phyloP scores from a whole-genome alignment of 768 basidiomycete species.

The Mycena crocata region DNA sequence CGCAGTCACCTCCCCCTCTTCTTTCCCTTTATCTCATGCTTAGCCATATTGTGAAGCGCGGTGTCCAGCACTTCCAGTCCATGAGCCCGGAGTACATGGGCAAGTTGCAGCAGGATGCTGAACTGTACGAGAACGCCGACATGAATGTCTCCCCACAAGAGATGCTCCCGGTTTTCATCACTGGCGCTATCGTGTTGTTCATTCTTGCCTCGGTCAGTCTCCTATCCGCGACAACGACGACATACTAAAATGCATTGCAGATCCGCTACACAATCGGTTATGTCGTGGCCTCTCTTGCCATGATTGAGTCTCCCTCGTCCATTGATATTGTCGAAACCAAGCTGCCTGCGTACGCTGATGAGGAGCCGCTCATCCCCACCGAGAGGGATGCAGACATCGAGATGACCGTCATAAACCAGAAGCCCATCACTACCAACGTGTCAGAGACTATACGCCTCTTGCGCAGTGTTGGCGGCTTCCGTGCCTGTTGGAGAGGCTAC shows the following conservation, averaged over 20 bases:
- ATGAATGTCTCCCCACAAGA: constrained; percentile 9
- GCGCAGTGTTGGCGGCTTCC: constrained; percentile 18
- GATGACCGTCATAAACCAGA: constrained; percentile 6
- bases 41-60: constrained; percentile 12
- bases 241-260: not conserved
- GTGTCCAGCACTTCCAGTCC: constrained; percentile 10
- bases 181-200: constrained; percentile 10
- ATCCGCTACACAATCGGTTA: constrained; percentile 22
- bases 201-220: constrained; percentile 19
- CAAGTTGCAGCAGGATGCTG: constrained; percentile 14
- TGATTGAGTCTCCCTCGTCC: constrained; percentile 19
- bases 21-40: constrained; percentile 15
- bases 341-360: constrained; percentile 14
- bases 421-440: constrained; percentile 19
- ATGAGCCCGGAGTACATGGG: constrained; percentile 11
- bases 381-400: constrained; percentile 1
- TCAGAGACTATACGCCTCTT: constrained; percentile 16
- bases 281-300: constrained; percentile 23
- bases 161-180: constrained; percentile 16
- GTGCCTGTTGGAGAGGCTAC: constrained; percentile 18
- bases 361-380: constrained; percentile 17
- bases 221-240: not conserved
- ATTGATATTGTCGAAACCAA: constrained; percentile 5
- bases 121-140: constrained; percentile 8
- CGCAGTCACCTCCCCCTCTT: not conserved